These are phyloP conservation scores for Pecoramyces ruminantium DNA, from an alignment of 192 early-diverging fungal genomes.

Conservation along the genomic window DNA sequence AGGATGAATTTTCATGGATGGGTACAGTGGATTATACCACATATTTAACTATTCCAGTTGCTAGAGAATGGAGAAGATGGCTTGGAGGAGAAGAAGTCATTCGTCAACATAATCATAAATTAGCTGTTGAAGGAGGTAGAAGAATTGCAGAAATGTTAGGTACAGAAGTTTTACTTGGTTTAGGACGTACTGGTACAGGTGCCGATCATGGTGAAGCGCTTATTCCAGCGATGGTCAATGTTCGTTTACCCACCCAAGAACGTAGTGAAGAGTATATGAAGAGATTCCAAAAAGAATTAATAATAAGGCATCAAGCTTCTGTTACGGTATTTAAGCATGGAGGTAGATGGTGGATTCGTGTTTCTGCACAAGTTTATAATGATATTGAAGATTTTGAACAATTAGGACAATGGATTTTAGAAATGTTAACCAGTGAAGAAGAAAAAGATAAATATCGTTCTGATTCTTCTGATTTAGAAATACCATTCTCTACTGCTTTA, in stretches of 20 bases:
- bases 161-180: slow-evolving; percentile 19
- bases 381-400: background rate
- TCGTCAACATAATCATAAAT: background rate
- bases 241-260: slow-evolving; percentile 22
- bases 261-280: slow-evolving; percentile 4
- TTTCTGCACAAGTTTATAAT: slow-evolving; percentile 27
- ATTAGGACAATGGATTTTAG: background rate
- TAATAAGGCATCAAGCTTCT: slow-evolving; percentile 20
- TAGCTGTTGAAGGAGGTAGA: slow-evolving; percentile 35
- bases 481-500: background rate
- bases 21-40: slow-evolving; percentile 9
- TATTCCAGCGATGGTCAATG: slow-evolving; percentile 37
- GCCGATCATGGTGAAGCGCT: slow-evolving; percentile 16
- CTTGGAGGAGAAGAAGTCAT: slow-evolving; percentile 44
- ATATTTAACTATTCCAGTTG: slow-evolving; percentile 14
- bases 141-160: slow-evolving; percentile 35
- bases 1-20: background rate
- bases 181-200: slow-evolving; percentile 2
- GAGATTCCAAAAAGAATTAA: slow-evolving; percentile 3
- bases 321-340: slow-evolving; percentile 19
- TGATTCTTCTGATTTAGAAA: background rate
- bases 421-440: background rate
- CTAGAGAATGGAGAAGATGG: slow-evolving; percentile 26
- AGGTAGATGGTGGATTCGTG: slow-evolving; percentile 24
- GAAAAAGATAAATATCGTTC: background rate